Percentiles rank a stretch among this genome's conserved stretches.
Evolutionary conservation across 2,329 filamentous ascomycete species (phyloP).

Genomic region (Alternaria incomplexa): DNA sequence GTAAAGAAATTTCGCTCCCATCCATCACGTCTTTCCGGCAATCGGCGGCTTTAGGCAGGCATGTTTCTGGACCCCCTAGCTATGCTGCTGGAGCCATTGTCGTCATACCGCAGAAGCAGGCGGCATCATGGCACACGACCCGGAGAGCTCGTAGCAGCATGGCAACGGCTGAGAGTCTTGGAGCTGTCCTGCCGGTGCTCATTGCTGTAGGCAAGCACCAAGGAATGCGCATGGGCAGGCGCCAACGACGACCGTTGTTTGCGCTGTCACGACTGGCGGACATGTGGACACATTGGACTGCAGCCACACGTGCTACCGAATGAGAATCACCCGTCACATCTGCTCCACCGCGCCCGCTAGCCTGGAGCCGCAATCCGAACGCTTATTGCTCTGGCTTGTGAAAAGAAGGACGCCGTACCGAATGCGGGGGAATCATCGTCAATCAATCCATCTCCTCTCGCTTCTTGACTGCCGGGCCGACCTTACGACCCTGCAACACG

Average conservation of each 20-base stretch:
- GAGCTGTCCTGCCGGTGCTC: conserved; percentile 5
- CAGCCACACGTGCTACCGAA: conserved; percentile 32
- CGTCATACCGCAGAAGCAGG: conserved; percentile 27
- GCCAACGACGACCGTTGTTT: background rate
- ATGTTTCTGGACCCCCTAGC: conserved; percentile 15
- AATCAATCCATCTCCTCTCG: conserved; percentile 37
- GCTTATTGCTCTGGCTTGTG: conserved; percentile 23
- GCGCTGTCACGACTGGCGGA: conserved; percentile 19
- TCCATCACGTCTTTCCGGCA: conserved; percentile 33
- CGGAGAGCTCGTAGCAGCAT: conserved; percentile 8
- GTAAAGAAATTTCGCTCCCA: conserved; percentile 19
- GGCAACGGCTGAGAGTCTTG: background rate
- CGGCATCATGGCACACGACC: conserved; percentile 36
- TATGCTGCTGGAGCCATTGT: conserved; percentile 18
- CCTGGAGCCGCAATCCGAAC: conserved; percentile 32
- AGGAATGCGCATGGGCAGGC: conserved; percentile 9
- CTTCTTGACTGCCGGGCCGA: conserved; percentile 45
- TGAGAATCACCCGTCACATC: conserved; percentile 31
- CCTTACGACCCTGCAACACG: conserved; percentile 37
- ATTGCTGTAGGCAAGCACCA: conserved; percentile 4
- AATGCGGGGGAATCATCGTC: conserved; percentile 47
- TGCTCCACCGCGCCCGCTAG: conserved; percentile 34
- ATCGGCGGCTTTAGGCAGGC: conserved; percentile 29
- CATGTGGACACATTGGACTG: conserved; percentile 32
- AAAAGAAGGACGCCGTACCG: conserved; percentile 39